Percentiles rank a stretch among this genome's conserved stretches.
Evolutionary conservation across 208 protist genomes (phyloP).

Genomic region (Willaertia magna): DNA sequence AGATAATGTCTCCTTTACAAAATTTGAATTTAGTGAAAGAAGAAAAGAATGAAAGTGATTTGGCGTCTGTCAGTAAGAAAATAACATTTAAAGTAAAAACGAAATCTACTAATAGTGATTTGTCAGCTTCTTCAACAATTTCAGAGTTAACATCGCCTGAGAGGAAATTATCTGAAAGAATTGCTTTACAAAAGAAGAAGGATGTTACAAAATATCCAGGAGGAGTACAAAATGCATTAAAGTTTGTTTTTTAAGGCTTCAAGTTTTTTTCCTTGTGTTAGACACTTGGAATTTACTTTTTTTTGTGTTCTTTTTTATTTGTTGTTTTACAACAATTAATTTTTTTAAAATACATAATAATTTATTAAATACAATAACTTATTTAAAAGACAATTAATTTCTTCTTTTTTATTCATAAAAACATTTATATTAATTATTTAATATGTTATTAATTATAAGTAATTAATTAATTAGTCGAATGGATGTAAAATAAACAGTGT

Average conservation of each 20-base stretch:
- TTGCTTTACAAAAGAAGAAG: neutral
- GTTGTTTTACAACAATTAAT: too few species aligned
- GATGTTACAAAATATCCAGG: neutral
- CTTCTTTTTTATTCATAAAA: too few species aligned
- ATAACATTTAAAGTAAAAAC: neutral
- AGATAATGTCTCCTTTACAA: neutral
- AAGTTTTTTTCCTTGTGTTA: neutral
- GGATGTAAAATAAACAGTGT: too few species aligned
- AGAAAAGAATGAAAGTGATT: neutral
- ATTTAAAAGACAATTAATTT: too few species aligned
- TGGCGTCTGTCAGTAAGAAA: neutral
- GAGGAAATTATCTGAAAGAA: neutral
- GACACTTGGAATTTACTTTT: too few species aligned
- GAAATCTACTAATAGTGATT: neutral
- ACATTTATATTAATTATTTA: too few species aligned
- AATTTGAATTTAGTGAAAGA: neutral
- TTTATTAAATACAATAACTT: too few species aligned
- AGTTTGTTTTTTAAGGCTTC: neutral
- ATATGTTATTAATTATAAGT: too few species aligned
- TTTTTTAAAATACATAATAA: too few species aligned
- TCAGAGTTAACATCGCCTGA: neutral
- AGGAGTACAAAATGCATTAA: neutral
- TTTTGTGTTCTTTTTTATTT: too few species aligned
- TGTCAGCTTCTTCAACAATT: too few species aligned
- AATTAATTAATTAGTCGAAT: too few species aligned